Conservation (phyloP, 768 basidiomycete genomes). For the Daedaleopsis sinensis region DNA sequence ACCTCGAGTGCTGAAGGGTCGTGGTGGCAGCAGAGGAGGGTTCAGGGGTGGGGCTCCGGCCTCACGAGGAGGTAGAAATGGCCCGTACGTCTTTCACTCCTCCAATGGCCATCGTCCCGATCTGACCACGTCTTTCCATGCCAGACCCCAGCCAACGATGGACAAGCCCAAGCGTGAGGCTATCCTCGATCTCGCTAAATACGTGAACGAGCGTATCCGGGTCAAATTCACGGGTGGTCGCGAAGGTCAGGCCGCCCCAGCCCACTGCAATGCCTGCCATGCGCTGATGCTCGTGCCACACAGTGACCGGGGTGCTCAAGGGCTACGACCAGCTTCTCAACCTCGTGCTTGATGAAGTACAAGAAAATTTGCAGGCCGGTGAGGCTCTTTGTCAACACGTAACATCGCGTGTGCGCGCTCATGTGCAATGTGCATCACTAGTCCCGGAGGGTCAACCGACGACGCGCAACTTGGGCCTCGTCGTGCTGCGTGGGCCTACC, state of each 20-base stretch:
- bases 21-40: slow-evolving; percentile 55
- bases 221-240: slow-evolving; percentile 99
- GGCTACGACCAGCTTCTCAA: slow-evolving; percentile 97
- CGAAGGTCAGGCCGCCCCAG: slow-evolving; percentile 60
- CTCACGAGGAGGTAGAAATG: slow-evolving; percentile 46
- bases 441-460: slow-evolving; percentile 66
- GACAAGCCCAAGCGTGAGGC: slow-evolving; percentile 91
- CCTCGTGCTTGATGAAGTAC: slow-evolving; percentile 94
- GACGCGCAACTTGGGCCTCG: slow-evolving; percentile 75
- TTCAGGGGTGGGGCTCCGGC: slow-evolving; percentile 45
- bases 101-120: no score
- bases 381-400: slow-evolving; percentile 14
- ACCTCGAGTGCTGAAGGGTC: slow-evolving; percentile 47
- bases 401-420: slow-evolving; percentile 40
- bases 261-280: neutral
- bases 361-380: slow-evolving; percentile 70
- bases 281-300: slow-evolving; percentile 11
- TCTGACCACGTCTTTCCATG: slow-evolving; percentile 32
- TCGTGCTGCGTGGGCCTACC: slow-evolving; percentile 91
- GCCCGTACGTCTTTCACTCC: slow-evolving; percentile 15
- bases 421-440: slow-evolving; percentile 17
- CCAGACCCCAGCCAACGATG: slow-evolving; percentile 50
- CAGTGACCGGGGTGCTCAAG: slow-evolving; percentile 91
- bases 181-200: slow-evolving; percentile 94
- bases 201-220: slow-evolving; percentile 87